Base-by-base conservation (phyloP, 2,329 filamentous ascomycete species). In the Verticillium nonalfalfae region DNA sequence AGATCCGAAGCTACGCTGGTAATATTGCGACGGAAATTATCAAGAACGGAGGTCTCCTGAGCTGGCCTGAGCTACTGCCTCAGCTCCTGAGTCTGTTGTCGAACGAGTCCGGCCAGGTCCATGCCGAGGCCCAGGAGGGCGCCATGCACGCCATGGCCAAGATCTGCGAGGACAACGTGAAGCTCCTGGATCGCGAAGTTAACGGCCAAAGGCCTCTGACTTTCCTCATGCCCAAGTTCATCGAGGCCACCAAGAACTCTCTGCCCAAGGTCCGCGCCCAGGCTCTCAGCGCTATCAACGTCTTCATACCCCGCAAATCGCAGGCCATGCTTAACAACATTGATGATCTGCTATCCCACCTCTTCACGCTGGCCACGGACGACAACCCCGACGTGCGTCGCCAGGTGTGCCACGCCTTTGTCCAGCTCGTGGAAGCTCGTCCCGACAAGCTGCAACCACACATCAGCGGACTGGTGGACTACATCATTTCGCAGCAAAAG, bases 111-210 rank as follows among this genome's bases (percentile, higher is more conserved):
- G 89, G 90, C 50, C 86, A 89, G 65, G 79, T 87, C 26, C 80
- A 91, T 7, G 78, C 83, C 54, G 85, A 91, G 70, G 88, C 89
- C 13, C 93, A 97, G 72, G 94, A 99, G 74, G 93, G 93, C 64
- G 93, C 92, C 68, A 97, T 98, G 90, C 87, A 90, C 57, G 93
- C 95, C 57, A 81, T 99, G 75, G 81, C 90, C 73, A 98, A 98
- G 80, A 93, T 99, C 64, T 99, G 95, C 76, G 95, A 99, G 76
- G 95, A 99, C 77, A 97, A 96, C 77, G 88, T 86, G 70, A 92
- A 90, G 72, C 82, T 91, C 62, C 80, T 99, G 60, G 92, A 96
- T 75, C 88, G 89, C 68, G 91, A 97, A 66, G 91, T 96, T 73
- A 88, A 93, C 71, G 92, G 93, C 63, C 89, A 97, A 75, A 85